Evolutionary conservation across 2,329 filamentous ascomycete genomes (phyloP).

Genomic region (Didymellaceae sp.): DNA sequence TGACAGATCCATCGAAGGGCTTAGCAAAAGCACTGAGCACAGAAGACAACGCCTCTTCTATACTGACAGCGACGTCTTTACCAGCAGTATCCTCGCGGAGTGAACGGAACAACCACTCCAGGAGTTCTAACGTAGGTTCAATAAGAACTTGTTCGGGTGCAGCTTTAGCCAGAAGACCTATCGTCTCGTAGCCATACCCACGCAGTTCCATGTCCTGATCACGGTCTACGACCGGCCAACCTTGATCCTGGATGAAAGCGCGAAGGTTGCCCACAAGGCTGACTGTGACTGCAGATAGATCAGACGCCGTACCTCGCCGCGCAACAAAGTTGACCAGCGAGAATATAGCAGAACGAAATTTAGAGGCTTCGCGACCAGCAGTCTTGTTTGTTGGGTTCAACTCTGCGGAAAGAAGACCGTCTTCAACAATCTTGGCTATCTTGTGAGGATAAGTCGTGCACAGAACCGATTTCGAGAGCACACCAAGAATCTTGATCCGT

Average conservation of each 20-base stretch:
- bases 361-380: conserved; percentile 74
- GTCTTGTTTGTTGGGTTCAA: conserved; percentile 46
- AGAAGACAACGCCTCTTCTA: conserved; percentile 86
- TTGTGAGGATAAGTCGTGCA: conserved; percentile 73
- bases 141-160: conserved; percentile 64
- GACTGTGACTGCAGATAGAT: conserved; percentile 70
- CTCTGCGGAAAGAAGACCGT: conserved; percentile 63
- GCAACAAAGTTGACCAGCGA: conserved; percentile 88
- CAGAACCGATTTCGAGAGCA: conserved; percentile 77
- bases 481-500: conserved; percentile 75
- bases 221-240: conserved; percentile 73
- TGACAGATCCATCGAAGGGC: conserved; percentile 51
- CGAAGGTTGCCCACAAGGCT: conserved; percentile 72
- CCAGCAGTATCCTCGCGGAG: conserved; percentile 78
- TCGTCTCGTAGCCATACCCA: conserved; percentile 85
- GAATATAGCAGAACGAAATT: conserved; percentile 82
- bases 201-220: conserved; percentile 70
- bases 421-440: conserved; percentile 72
- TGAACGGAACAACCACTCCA: conserved; percentile 82
- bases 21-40: conserved; percentile 67
- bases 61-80: conserved; percentile 78
- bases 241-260: conserved; percentile 77
- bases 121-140: conserved; percentile 61
- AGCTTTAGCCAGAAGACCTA: conserved; percentile 77
- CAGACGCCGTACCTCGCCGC: conserved; percentile 68